Evolutionary conservation across 495 filamentous ascomycete species (phyloP).

Genomic region (Penicillium macrosclerotiorum): DNA sequence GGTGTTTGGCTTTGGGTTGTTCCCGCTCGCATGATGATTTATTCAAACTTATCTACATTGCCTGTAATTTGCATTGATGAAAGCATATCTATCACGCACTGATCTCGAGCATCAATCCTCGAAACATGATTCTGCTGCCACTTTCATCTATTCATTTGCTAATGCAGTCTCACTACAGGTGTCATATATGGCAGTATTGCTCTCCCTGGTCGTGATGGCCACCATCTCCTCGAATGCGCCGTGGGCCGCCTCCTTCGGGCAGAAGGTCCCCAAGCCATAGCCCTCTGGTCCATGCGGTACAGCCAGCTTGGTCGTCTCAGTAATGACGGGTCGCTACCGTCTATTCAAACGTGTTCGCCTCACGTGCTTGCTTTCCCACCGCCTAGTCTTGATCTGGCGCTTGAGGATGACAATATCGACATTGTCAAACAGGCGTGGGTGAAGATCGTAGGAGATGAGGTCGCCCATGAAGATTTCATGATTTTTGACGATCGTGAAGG

Average conservation of each 20-base stretch:
- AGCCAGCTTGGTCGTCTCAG: constrained; percentile 42
- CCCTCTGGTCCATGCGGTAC: constrained; percentile 64
- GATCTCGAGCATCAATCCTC: constrained; percentile 51
- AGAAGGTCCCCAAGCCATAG: constrained; percentile 30
- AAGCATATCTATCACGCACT: constrained; percentile 65
- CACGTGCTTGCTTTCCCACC: constrained; percentile 48
- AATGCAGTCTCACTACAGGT: constrained; percentile 53
- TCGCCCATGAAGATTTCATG: constrained; percentile 60
- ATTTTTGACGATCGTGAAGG: constrained; percentile 46
- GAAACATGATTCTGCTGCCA: constrained; percentile 11
- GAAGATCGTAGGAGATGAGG: constrained; percentile 52
- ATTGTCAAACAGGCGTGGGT: constrained; percentile 64
- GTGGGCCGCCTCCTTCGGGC: constrained; percentile 51
- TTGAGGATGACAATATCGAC: constrained; percentile 65
- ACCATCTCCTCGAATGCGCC: constrained; percentile 51
- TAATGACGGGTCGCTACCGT: constrained; percentile 9
- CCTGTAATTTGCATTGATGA: constrained; percentile 84
- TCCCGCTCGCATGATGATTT: constrained; percentile 71
- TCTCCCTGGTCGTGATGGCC: constrained; percentile 32
- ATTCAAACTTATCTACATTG: constrained; percentile 99
- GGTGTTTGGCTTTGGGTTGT: no score
- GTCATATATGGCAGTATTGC: constrained; percentile 63
- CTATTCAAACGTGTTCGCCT: constrained; percentile 18
- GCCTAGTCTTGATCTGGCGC: constrained; percentile 58
- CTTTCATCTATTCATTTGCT: constrained; percentile 33